Percentiles rank a stretch among this genome's conserved stretches.
Evolutionary conservation across 805 yeast species (phyloP).

Genomic region (Saccharomyces paradoxus): DNA sequence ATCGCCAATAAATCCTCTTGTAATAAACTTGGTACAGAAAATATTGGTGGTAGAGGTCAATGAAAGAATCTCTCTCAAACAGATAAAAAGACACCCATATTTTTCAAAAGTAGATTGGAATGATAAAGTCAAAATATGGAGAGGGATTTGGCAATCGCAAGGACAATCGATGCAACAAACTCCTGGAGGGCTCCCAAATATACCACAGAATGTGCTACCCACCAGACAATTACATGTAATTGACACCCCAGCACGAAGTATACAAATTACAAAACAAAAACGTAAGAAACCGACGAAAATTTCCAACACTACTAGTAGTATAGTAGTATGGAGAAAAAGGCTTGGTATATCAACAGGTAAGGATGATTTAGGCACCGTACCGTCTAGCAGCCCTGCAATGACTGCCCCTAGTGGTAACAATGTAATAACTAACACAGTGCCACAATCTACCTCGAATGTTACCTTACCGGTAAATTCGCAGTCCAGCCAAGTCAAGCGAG

Average conservation of each 20-base stretch:
- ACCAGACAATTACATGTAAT: slow-evolving; percentile 23
- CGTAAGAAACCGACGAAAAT: slow-evolving; percentile 22
- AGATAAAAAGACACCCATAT: slow-evolving; percentile 63
- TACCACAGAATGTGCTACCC: slow-evolving; percentile 14
- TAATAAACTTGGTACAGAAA: slow-evolving; percentile 58
- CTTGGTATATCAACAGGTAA: slow-evolving; percentile 20
- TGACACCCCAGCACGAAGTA: slow-evolving; percentile 23
- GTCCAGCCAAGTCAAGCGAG: not conserved
- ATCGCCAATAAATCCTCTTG: slow-evolving; percentile 39
- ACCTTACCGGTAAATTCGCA: not conserved
- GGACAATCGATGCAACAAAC: slow-evolving; percentile 6
- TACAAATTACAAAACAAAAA: slow-evolving; percentile 24
- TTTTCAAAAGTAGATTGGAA: slow-evolving; percentile 61
- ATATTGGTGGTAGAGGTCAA: slow-evolving; percentile 67
- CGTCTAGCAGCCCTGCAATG: not conserved
- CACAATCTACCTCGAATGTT: not conserved
- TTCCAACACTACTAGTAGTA: slow-evolving; percentile 27
- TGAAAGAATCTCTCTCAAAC: slow-evolving; percentile 47
- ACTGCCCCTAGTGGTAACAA: not conserved
- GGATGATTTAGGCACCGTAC: not conserved
- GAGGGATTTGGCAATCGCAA: slow-evolving; percentile 58
- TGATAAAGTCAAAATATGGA: slow-evolving; percentile 64
- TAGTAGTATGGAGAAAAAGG: slow-evolving; percentile 33
- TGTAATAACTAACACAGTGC: not conserved
- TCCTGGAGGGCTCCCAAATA: slow-evolving; percentile 5